phyloP scores from a whole-genome alignment of 805 yeast species.

The Suhomyces vadensis region DNA sequence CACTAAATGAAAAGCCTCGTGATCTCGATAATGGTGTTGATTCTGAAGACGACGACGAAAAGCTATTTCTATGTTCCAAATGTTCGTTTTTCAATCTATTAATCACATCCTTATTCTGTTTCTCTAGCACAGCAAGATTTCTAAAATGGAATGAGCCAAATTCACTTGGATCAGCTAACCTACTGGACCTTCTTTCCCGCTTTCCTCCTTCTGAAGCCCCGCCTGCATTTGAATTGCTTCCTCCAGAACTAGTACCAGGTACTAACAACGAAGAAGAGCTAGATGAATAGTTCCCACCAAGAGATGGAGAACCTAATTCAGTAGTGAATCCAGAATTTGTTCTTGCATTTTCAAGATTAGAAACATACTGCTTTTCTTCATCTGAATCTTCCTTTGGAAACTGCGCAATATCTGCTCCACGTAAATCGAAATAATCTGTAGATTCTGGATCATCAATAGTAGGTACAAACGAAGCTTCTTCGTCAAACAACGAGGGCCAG shows the following conservation, averaged over 20 bases:
- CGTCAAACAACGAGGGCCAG: slow-evolving; percentile 73
- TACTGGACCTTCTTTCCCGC: slow-evolving; percentile 71
- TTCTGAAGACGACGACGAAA: slow-evolving; percentile 52
- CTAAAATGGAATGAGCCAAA: slow-evolving; percentile 93
- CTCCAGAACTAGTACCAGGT: slow-evolving; percentile 15
- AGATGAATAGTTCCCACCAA: slow-evolving; percentile 6
- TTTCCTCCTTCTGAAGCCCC: slow-evolving; percentile 22
- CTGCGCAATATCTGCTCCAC: slow-evolving; percentile 79
- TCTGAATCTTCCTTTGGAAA: slow-evolving; percentile 54
- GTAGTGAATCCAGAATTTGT: slow-evolving; percentile 7
- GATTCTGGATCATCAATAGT: slow-evolving; percentile 73
- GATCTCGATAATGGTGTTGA: slow-evolving; percentile 39
- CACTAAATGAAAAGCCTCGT: slow-evolving; percentile 29
- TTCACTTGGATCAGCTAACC: slow-evolving; percentile 70
- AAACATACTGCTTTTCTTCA: slow-evolving; percentile 24
- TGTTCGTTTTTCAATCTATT: slow-evolving; percentile 85
- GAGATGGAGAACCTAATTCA: slow-evolving; percentile 18
- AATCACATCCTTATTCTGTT: slow-evolving; percentile 91
- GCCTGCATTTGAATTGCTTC: slow-evolving; percentile 6
- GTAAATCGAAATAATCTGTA: slow-evolving; percentile 85
- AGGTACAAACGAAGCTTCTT: slow-evolving; percentile 84
- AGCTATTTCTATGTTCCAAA: slow-evolving; percentile 55
- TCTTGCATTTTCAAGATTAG: background rate
- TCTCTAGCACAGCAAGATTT: slow-evolving; percentile 85
- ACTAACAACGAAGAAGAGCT: slow-evolving; percentile 12